Evolutionary conservation across 331 rosid genomes (phyloP), one percentile per base, ranked within the genome.

Genomic region (Phaseolus coccineus): DNA sequence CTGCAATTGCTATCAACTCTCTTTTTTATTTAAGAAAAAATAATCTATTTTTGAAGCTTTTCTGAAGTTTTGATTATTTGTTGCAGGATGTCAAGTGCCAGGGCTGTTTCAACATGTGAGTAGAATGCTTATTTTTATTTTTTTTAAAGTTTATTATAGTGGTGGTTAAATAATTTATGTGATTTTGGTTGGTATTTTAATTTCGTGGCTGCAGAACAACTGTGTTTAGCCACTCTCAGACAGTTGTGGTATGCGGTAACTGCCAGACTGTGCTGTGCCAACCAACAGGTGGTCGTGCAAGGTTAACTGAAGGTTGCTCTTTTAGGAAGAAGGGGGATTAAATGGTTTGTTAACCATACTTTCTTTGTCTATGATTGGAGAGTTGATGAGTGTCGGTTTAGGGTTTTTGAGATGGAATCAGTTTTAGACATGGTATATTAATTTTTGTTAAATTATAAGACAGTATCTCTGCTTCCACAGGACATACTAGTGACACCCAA

Each of bases 51-150:
- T 30, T 5, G 31, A 13, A 63, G 27, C 2, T 0, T 28, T 50
- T 48, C 1, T 5, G 9, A 11, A 6, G 25, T 63, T 64, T 63
- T 2, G 6, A 63, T 58, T 51, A 3, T 37, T 24, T 40, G n/a
- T 35, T 77, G 71, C n/a, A 93, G 97, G 97, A 93, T 73, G 97
- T 93, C 6, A 93, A 93, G 50, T 93, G 97, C 82, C 96, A 89
- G 73, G 97, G 97, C 10, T 93, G 97, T 81, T 93, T 93, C 86
- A 93, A 91, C 82, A 93, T 93, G 98, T 93, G 80, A 91, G 97
- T 85, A 0, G 35, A 9, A 40, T 9, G 0, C 9, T 62, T 12
- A 3, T 9, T 25, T 52, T 2, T 61, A 1, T 61, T 61, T 58
- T 0, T 10, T 25, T 27, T 28, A 1, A 40, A n/a, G 42, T 37